Evolutionary conservation across 1,284 basidiomycete genomes (phyloP).

Genomic region (Cutaneotrichosporon curvatum): DNA sequence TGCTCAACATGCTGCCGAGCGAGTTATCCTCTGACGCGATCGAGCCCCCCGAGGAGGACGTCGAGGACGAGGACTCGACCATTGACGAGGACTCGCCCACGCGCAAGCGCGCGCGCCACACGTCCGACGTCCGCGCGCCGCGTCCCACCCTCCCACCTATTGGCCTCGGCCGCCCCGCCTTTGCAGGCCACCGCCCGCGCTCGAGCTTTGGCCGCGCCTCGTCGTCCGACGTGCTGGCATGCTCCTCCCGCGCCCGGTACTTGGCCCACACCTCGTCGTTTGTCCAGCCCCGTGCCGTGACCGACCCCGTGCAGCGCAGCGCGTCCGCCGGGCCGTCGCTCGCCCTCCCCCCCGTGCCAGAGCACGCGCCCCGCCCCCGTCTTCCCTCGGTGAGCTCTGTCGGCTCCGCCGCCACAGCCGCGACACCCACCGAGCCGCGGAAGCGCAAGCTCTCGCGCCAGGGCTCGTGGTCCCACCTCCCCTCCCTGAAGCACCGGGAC

Average conservation of each 20-base stretch:
- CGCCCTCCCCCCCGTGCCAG: conserved; percentile 3
- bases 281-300: conserved; percentile 9
- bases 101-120: conserved; percentile 17
- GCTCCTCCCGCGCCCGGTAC: conserved; percentile 19
- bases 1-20: conserved; percentile 18
- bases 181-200: conserved; percentile 12
- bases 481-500: conserved; percentile 17
- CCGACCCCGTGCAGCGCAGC: conserved; percentile 17
- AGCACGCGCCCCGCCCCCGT: background rate
- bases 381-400: background rate
- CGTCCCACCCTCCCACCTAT: conserved; percentile 16
- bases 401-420: background rate
- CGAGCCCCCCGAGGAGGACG: conserved; percentile 12
- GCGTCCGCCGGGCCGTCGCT: conserved; percentile 12
- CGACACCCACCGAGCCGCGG: background rate
- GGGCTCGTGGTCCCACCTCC: conserved; percentile 19
- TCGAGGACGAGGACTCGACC: conserved; percentile 15
- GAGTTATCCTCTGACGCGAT: conserved; percentile 19
- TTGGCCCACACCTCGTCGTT: conserved; percentile 7
- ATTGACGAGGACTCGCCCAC: conserved; percentile 20
- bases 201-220: conserved; percentile 19
- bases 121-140: conserved; percentile 4
- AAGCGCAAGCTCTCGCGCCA: conserved; percentile 20
- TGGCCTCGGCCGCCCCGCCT: conserved; percentile 13
- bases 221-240: conserved; percentile 15